Evolutionary conservation across 2,329 filamentous ascomycete genomes (phyloP).

Genomic region (Neocucurbitaria cava): DNA sequence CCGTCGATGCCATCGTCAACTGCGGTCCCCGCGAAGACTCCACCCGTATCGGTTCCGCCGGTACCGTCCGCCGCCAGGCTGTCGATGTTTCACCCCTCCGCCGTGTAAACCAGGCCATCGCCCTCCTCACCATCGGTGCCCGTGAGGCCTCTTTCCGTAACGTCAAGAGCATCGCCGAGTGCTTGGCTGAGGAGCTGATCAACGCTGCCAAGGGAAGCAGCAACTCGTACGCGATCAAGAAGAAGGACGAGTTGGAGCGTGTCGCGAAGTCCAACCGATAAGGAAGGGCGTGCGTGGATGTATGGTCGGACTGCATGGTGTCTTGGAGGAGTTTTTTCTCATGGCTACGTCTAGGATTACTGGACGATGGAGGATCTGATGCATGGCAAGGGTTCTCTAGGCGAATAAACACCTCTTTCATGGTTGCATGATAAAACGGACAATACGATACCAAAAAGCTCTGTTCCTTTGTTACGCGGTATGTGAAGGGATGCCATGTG

Average conservation of each 20-base stretch:
- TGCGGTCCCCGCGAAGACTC: conserved; percentile 99
- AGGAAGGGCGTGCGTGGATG: conserved; percentile 55
- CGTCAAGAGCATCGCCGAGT: conserved; percentile 99
- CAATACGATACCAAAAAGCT: conserved; percentile 24
- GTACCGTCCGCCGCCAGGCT: conserved; percentile 99
- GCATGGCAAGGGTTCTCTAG: conserved; percentile 48
- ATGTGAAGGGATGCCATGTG: conserved; percentile 13
- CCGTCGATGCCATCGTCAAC: conserved; percentile 99
- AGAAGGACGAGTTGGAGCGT: conserved; percentile 99
- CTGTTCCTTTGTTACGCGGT: conserved; percentile 5
- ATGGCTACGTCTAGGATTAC: conserved; percentile 40
- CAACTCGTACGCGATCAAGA: conserved; percentile 99
- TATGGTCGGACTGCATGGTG: conserved; percentile 34
- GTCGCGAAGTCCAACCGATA: conserved; percentile 99
- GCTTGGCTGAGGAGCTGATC: conserved; percentile 99
- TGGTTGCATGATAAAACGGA: conserved; percentile 51
- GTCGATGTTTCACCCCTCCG: conserved; percentile 99
- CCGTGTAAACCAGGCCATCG: conserved; percentile 99
- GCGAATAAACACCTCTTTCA: conserved; percentile 49
- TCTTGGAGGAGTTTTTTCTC: conserved; percentile 45
- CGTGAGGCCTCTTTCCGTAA: conserved; percentile 99
- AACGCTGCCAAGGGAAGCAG: conserved; percentile 99
- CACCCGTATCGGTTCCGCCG: conserved; percentile 98
- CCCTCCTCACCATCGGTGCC: conserved; percentile 98
- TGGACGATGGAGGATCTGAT: conserved; percentile 43